Evolutionary conservation across 208 protist genomes (phyloP).

Genomic region (Trichomonas tenax): DNA sequence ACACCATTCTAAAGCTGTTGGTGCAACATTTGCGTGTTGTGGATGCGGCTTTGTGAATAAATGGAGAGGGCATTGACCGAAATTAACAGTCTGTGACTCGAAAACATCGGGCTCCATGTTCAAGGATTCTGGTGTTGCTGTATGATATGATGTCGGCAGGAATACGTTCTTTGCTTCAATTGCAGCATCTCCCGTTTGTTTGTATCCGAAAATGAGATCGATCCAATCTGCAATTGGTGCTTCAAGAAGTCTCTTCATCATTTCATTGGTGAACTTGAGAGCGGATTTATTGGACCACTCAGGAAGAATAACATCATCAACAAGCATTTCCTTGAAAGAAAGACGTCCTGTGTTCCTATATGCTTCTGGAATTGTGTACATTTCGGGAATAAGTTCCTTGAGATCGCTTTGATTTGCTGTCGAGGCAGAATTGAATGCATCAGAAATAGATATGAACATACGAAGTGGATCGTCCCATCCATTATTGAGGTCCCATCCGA

Average conservation of each 20-base stretch:
- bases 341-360: background rate
- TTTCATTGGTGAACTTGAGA: background rate
- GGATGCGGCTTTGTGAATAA: background rate
- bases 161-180: background rate
- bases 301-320: background rate
- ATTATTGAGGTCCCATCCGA: background rate
- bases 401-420: background rate
- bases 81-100: background rate
- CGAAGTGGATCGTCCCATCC: background rate
- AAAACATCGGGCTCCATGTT: background rate
- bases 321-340: background rate
- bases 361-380: background rate
- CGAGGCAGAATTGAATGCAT: background rate
- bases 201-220: background rate
- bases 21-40: background rate
- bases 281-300: background rate
- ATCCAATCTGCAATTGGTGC: background rate
- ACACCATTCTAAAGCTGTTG: background rate
- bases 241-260: background rate
- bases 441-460: background rate
- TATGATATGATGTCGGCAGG: background rate
- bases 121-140: background rate
- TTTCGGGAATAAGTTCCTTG: background rate
- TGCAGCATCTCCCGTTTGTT: background rate
- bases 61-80: background rate